Base-by-base conservation (phyloP, 768 basidiomycete genomes). In the Clathrus columnatus region DNA sequence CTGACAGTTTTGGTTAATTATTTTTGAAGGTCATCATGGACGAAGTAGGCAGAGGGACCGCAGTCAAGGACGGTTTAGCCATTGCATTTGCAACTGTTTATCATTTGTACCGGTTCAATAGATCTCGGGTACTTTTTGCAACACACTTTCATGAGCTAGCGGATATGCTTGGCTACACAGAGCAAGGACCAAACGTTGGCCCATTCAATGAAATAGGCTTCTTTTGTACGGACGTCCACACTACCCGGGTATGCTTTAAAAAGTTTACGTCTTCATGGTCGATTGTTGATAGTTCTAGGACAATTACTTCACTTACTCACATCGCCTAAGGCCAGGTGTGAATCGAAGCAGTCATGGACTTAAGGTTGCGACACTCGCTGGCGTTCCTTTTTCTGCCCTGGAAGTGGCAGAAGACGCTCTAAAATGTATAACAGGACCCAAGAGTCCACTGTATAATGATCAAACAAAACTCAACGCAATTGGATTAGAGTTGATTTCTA, bases 61-160 rank as follows among this genome's bases (percentile, higher is more conserved):
- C 93, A 0, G 83, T 93, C 7, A 82, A 82, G 58, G 94, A 96
- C 63, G 95, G 95, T 8, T 69, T 97, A 14, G 91, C 95, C 0
- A 90, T 98, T 50, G 94, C 96, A 17, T 97, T 91, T 64, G 89
- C 91, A 5, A 83, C 91, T 2, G 75, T 94, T 29, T 85, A 94
- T 62, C 85, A 97, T 67, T 76, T 97, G 18, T 70, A 82, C 36
- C 71, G 78, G 30, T 76, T 79, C 27, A 90, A 89, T 62, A 71
- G 73, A 50, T 91, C 87, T 64, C 81, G 92, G 17, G 78, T 90
- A n/a, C 73, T 99, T 27, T 99, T 98, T 64, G 95, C 95, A 6
- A 99, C 95, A n/a, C 95, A 99, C 70, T 97, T 96, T 65, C 94
- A 98, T 67, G 93, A 97, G 65, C 70, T 98, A 20, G 84, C 87